Evolutionary conservation across 768 basidiomycete genomes (phyloP), one percentile per base, ranked within the genome.

Genomic region (Xerocomus brunneocitrinus): DNA sequence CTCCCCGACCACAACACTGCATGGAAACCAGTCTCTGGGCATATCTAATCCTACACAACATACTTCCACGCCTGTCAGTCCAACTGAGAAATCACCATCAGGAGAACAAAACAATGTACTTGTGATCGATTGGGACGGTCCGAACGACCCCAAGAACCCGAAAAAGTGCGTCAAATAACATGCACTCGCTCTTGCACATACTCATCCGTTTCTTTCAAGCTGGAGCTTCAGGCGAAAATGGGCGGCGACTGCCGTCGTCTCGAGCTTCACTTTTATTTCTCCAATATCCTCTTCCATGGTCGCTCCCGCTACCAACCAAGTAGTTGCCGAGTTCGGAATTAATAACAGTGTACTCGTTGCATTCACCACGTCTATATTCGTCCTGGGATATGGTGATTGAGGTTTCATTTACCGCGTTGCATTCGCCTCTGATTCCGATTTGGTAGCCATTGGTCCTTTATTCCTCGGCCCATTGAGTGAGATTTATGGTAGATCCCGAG

Each of bases 251-350:
- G 57, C 76, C n/a, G 74, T 86, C 28, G 80, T 87, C 0, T 86
- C 86, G 0, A 72, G 75, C 0, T 89, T 85, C 63, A 84, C 86
- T 0, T 84, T 87, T 62, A 84, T 87, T 34, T 75, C 74, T 7
- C 84, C 87, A 0, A 73, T 89, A 0, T 82, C 87, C 0, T 91
- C 89, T 4, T 80, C 86, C 4, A 88, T 88, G 82, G 72, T 89
- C 1, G 83, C 89, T 0, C 87, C 87, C 0, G 87, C 87, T 0
- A 71, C 75, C 0, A 54, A 58, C 4, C 75, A 81, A 49, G 59
- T 91, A 0, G 82, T 74, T 3, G 53, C 63, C 3, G 66, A 80
- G 19, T 83, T 90, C 55, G 74, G 79, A 1, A 76, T 89, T 27
- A 81, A 76, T 8, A 81, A 64, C 60, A 55, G 59, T 2, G 76